Evolutionary conservation across 148 eudicot genomes (phyloP).

Genomic region (Chenopodium quinoa): DNA sequence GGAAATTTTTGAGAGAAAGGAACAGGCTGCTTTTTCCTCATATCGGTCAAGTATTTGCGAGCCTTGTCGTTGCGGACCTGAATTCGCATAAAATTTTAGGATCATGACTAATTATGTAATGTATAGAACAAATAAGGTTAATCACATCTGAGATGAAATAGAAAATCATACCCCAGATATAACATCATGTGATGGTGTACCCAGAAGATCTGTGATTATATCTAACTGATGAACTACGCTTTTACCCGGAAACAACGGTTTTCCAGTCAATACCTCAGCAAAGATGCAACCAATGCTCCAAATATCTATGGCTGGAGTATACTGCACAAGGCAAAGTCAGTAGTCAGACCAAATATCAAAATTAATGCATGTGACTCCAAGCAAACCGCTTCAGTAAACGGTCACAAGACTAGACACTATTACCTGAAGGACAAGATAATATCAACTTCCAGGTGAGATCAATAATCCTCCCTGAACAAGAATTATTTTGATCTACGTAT

Average conservation of each 20-base stretch:
- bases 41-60: slow-evolving; percentile 63
- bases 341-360: slow-evolving; percentile 17
- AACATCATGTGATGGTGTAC: slow-evolving; percentile 75
- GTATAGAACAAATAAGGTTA: neutral
- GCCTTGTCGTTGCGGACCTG: slow-evolving; percentile 89
- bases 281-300: slow-evolving; percentile 98
- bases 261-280: slow-evolving; percentile 83
- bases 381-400: slow-evolving; percentile 28
- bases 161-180: slow-evolving; percentile 61
- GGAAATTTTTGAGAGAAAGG: slow-evolving; percentile 64
- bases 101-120: neutral
- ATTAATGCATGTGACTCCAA: slow-evolving; percentile 16
- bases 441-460: slow-evolving; percentile 77
- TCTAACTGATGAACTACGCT: slow-evolving; percentile 94
- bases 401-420: slow-evolving; percentile 40
- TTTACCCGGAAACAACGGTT: slow-evolving; percentile 92
- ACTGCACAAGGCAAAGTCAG: slow-evolving; percentile 49
- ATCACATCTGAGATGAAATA: neutral
- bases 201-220: slow-evolving; percentile 88
- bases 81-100: slow-evolving; percentile 6
- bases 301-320: slow-evolving; percentile 92
- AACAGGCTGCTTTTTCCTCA: slow-evolving; percentile 63
- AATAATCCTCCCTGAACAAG: slow-evolving; percentile 72
- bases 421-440: slow-evolving; percentile 55
- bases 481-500: slow-evolving; percentile 68